Percentiles rank a stretch among this genome's conserved stretches.
These are phyloP conservation scores for Xylariaceae sp. DNA, from an alignment of 2,329 filamentous ascomycete species.

Conservation along the genomic window DNA sequence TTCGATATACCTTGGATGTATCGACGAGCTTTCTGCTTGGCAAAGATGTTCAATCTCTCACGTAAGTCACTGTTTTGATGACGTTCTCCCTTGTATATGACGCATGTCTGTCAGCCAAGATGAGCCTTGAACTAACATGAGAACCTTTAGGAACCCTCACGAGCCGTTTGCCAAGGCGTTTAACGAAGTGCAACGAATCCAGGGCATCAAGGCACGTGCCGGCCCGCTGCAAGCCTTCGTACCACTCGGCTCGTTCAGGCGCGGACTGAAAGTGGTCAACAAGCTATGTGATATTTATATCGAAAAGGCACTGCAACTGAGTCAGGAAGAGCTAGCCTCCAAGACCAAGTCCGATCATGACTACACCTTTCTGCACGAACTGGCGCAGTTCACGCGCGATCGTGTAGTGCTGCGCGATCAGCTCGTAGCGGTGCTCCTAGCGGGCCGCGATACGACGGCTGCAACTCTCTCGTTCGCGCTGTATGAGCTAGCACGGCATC, in stretches of 20 bases:
- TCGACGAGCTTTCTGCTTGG: conserved; percentile 85
- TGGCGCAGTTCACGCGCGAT: conserved; percentile 74
- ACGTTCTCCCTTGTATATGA: not conserved
- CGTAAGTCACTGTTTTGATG: conserved; percentile 33
- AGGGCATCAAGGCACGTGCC: conserved; percentile 60
- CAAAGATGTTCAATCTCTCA: conserved; percentile 61
- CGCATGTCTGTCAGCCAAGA: not conserved
- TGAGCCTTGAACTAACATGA: not conserved
- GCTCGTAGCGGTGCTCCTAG: conserved; percentile 73
- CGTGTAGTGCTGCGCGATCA: conserved; percentile 74
- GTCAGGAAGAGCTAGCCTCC: conserved; percentile 64
- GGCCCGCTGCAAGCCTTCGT: conserved; percentile 59
- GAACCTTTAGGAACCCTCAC: conserved; percentile 43
- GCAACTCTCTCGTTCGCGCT: conserved; percentile 71
- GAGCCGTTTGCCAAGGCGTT: conserved; percentile 77
- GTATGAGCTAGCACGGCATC: conserved; percentile 73
- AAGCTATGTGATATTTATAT: conserved; percentile 74
- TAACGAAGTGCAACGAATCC: conserved; percentile 68
- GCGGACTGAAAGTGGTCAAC: conserved; percentile 64
- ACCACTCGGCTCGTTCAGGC: conserved; percentile 59
- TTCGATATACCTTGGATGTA: conserved; percentile 78
- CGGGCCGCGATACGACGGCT: conserved; percentile 83
- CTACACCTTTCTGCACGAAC: conserved; percentile 82
- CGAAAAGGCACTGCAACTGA: conserved; percentile 63
- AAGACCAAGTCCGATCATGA: conserved; percentile 65